These are phyloP conservation scores for Tetrahymena elliotti DNA, from an alignment of 73 alveolate species.

Conservation along the genomic window DNA sequence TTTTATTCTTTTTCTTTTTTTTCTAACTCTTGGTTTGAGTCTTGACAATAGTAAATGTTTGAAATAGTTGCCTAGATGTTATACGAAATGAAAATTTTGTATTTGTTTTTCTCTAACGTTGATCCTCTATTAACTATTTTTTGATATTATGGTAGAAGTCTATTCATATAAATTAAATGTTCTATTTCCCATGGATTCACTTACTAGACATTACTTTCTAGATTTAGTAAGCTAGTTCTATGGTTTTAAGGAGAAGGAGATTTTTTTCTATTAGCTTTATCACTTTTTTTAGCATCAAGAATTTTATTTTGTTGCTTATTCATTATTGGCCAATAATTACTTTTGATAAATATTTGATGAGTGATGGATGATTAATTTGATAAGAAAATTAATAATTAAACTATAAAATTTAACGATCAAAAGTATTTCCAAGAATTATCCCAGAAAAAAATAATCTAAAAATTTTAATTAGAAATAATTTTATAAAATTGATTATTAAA, in stretches of 20 bases:
- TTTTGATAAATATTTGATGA: neutral
- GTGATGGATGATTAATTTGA: too few relatives aligned
- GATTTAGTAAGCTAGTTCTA: neutral
- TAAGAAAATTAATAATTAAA: neutral
- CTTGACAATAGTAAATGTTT: neutral
- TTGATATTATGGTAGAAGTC: neutral
- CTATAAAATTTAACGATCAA: too few relatives aligned
- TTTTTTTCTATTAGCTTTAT: neutral
- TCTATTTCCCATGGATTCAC: neutral
- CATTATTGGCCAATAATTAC: neutral
- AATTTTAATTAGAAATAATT: too few relatives aligned
- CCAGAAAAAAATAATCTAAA: too few relatives aligned
- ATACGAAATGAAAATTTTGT: neutral
- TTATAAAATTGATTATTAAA: too few relatives aligned
- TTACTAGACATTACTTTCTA: neutral
- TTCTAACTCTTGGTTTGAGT: neutral
- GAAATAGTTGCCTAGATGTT: neutral
- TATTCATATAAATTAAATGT: neutral
- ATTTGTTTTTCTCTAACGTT: neutral
- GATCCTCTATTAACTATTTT: neutral
- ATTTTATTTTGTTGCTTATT: neutral
- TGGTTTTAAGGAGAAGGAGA: neutral
- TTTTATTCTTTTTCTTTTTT: neutral
- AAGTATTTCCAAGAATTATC: too few relatives aligned
- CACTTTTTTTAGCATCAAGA: neutral